These are phyloP conservation scores for Solanum lignicaule DNA, from an alignment of 257 asterid genomes.

Conservation along the genomic window DNA sequence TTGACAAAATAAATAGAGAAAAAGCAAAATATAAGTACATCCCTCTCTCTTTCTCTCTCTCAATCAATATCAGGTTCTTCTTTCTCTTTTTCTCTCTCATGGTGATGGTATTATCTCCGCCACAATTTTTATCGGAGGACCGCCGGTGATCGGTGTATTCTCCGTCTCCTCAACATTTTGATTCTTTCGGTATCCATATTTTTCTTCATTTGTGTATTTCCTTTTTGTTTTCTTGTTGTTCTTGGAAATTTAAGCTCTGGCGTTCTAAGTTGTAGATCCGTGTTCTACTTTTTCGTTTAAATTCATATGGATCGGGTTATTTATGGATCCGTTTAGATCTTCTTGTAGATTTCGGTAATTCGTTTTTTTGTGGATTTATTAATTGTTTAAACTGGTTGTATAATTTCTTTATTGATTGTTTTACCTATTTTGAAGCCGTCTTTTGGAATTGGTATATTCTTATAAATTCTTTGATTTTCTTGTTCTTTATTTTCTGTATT, in stretches of 20 bases:
- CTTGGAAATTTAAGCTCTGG: not conserved
- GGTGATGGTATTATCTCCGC: conserved; percentile 31
- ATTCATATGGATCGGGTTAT: not conserved
- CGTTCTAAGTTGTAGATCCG: not conserved
- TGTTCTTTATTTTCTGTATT: not conserved
- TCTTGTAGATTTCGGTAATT: not conserved
- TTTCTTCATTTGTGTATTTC: not conserved
- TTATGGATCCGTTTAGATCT: conserved; percentile 3
- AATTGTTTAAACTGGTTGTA: not conserved
- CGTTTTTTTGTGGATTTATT: not conserved
- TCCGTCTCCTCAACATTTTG: conserved; percentile 15
- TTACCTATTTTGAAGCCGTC: not conserved
- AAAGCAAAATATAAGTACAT: not conserved
- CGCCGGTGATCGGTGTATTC: conserved; percentile 54
- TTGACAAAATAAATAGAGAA: not conserved
- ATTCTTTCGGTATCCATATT: conserved; percentile 17
- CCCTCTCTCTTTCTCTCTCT: not conserved
- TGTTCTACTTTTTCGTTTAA: not conserved
- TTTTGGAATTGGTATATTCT: not conserved
- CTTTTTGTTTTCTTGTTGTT: not conserved
- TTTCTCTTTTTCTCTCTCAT: conserved; percentile 7
- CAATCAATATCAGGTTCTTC: conserved; percentile 5
- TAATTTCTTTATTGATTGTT: not conserved
- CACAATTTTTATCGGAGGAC: conserved; percentile 26
- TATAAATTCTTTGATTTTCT: not conserved